These are phyloP conservation scores for Ophiostoma quercus DNA, from an alignment of 2,329 filamentous ascomycete genomes.

Conservation along the genomic window DNA sequence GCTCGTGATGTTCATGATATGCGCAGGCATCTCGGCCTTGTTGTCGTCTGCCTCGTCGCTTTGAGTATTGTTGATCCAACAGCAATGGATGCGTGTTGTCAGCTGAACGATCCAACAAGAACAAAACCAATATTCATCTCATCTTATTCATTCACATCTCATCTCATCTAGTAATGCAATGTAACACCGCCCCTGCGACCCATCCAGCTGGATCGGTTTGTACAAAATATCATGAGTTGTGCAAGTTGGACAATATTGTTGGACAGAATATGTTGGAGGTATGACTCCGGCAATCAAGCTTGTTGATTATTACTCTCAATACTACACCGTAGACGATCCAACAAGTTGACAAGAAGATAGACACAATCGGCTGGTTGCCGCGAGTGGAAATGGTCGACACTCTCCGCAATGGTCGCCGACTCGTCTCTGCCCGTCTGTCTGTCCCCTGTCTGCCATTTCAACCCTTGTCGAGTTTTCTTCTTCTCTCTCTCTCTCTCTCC, in stretches of 20 bases:
- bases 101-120: neutral
- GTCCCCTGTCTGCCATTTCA: too few relatives aligned
- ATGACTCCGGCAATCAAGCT: too few relatives aligned
- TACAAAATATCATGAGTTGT: too few relatives aligned
- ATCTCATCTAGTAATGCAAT: neutral
- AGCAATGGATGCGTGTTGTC: neutral
- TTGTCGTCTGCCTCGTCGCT: too few relatives aligned
- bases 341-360: too few relatives aligned
- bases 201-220: too few relatives aligned
- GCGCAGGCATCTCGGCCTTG: neutral
- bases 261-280: too few relatives aligned
- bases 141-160: neutral
- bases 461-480: too few relatives aligned
- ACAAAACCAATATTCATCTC: neutral
- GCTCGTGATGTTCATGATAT: neutral
- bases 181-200: neutral
- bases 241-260: too few relatives aligned
- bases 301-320: too few relatives aligned
- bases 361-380: conserved; percentile 13
- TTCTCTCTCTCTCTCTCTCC: too few relatives aligned
- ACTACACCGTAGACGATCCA: too few relatives aligned
- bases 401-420: neutral
- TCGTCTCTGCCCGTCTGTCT: neutral
- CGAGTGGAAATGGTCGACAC: neutral
- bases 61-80: neutral